These are phyloP conservation scores for Beauveria caledonica DNA, from an alignment of 2,329 filamentous ascomycete genomes.

Conservation along the genomic window DNA sequence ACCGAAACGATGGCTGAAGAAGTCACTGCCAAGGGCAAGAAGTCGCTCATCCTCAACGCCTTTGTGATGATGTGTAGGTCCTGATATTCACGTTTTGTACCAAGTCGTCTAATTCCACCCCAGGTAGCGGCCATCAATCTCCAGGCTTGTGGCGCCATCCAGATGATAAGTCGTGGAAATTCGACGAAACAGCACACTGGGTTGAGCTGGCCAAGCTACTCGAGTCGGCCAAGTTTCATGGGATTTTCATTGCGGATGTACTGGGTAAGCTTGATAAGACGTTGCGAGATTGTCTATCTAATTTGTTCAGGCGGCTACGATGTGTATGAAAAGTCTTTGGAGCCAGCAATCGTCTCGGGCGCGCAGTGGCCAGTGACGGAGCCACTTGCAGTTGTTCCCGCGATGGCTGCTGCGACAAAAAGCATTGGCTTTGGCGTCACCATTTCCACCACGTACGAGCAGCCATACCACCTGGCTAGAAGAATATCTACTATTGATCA, in stretches of 20 bases:
- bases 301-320: conserved; percentile 49
- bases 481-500: conserved; percentile 59
- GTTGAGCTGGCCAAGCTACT: conserved; percentile 40
- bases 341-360: conserved; percentile 51
- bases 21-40: background rate
- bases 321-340: conserved; percentile 53
- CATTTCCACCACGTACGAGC: conserved; percentile 59
- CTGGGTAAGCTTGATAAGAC: conserved; percentile 14
- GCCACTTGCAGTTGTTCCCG: conserved; percentile 50
- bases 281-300: background rate
- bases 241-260: conserved; percentile 60
- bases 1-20: background rate
- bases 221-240: conserved; percentile 49
- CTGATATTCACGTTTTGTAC: background rate
- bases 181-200: conserved; percentile 54
- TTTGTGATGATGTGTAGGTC: conserved; percentile 29
- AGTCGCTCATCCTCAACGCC: conserved; percentile 34
- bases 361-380: conserved; percentile 66
- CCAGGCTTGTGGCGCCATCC: conserved; percentile 51
- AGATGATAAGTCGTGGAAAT: conserved; percentile 52
- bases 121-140: conserved; percentile 34
- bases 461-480: conserved; percentile 59
- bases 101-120: background rate
- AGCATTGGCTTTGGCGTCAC: conserved; percentile 63
- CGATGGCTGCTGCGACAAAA: conserved; percentile 60